Evolutionary conservation across 2,329 filamentous ascomycete genomes (phyloP).

Genomic region (Pseudonectria foliicola): DNA sequence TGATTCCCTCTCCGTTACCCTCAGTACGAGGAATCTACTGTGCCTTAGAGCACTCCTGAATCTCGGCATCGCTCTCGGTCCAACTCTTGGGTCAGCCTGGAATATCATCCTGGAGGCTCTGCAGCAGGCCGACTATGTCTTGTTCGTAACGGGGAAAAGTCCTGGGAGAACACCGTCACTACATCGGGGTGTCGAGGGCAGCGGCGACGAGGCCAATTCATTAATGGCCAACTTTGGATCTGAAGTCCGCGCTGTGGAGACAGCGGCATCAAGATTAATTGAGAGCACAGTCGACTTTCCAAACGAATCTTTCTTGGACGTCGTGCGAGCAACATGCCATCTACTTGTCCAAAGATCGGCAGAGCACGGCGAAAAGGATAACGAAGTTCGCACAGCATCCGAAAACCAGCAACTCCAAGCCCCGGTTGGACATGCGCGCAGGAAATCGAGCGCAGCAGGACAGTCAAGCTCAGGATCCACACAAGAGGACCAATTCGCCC

Average conservation of each 20-base stretch:
- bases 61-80: constrained; percentile 85
- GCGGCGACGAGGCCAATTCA: constrained; percentile 43
- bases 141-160: constrained; percentile 56
- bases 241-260: constrained; percentile 84
- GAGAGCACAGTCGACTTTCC: constrained; percentile 92
- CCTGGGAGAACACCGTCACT: constrained; percentile 45
- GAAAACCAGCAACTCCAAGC: constrained; percentile 27
- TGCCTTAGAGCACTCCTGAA: constrained; percentile 91
- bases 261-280: constrained; percentile 76
- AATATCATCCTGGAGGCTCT: constrained; percentile 85
- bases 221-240: constrained; percentile 62
- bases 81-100: constrained; percentile 80
- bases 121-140: constrained; percentile 84
- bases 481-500: constrained; percentile 58
- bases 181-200: constrained; percentile 38
- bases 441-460: constrained; percentile 41
- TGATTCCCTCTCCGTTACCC: constrained; percentile 45
- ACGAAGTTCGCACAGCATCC: constrained; percentile 8
- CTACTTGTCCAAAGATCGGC: constrained; percentile 47
- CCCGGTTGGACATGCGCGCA: constrained; percentile 35
- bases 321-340: constrained; percentile 68
- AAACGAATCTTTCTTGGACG: constrained; percentile 69
- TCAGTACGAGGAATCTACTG: constrained; percentile 84
- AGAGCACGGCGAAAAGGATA: constrained; percentile 12
- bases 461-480: constrained; percentile 41